Percentiles rank a stretch among this genome's conserved stretches.
Evolutionary conservation across 306 rosid genomes (phyloP).

Genomic region (Prunus mume): DNA sequence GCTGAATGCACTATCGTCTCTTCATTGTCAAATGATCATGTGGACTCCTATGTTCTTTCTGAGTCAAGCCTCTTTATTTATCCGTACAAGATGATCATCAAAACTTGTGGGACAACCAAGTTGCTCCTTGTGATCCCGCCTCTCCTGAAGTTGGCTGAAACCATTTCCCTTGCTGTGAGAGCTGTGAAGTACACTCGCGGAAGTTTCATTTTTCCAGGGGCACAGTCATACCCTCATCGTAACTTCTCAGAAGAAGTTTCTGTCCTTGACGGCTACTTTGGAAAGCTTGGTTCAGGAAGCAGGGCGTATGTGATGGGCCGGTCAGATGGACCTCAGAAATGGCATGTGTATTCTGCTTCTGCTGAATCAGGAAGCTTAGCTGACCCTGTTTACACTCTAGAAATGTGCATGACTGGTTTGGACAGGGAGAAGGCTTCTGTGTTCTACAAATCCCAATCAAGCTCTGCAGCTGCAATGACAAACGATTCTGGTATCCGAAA

Average conservation of each 20-base stretch:
- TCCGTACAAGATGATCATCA: conserved; percentile 60
- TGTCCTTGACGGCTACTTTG: conserved; percentile 46
- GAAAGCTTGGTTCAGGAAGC: conserved; percentile 54
- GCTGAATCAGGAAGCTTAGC: conserved; percentile 21
- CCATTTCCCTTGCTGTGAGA: conserved; percentile 37
- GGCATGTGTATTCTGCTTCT: conserved; percentile 68
- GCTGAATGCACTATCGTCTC: conserved; percentile 73
- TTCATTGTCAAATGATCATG: conserved; percentile 45
- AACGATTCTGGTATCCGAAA: conserved; percentile 54
- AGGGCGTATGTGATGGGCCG: conserved; percentile 57
- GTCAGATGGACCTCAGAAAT: conserved; percentile 37
- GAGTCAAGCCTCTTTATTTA: conserved; percentile 64
- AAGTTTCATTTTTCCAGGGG: conserved; percentile 63
- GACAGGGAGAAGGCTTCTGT: conserved; percentile 48
- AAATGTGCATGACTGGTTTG: conserved; percentile 74
- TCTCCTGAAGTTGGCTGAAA: conserved; percentile 45
- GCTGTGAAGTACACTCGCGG: conserved; percentile 65
- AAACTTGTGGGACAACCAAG: conserved; percentile 75
- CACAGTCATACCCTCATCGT: conserved; percentile 64
- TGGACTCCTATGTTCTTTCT: conserved; percentile 68
- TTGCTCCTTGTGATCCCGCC: conserved; percentile 59
- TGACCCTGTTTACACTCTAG: conserved; percentile 45
- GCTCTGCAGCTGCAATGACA: conserved; percentile 54
- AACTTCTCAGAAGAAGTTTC: conserved; percentile 57
- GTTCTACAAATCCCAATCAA: conserved; percentile 43